Evolutionary conservation across 352 stramenopile genomes (phyloP).

Genomic region (Thraustotheca clavata): DNA sequence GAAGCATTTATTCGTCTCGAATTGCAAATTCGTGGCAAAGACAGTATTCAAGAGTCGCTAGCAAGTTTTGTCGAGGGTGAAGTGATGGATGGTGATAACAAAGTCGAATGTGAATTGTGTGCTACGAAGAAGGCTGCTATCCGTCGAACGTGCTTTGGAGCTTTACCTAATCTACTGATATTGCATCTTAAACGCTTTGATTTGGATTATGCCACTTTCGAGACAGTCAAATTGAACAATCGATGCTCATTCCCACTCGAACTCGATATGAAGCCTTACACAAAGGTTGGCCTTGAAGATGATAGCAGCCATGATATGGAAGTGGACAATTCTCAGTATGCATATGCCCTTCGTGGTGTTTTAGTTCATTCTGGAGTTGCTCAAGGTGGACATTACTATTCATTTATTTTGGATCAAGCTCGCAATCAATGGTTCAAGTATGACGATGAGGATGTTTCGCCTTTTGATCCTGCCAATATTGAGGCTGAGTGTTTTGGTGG

Average conservation of each 20-base stretch:
- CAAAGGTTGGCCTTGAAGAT: constrained; percentile 93
- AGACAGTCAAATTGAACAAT: constrained; percentile 99
- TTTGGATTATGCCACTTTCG: constrained; percentile 98
- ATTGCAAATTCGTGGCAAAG: constrained; percentile 97
- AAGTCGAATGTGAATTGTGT: constrained; percentile 96
- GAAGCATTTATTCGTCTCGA: constrained; percentile 97
- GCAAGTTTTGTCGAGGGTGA: constrained; percentile 96
- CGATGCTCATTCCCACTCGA: constrained; percentile 95
- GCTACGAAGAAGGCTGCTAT: constrained; percentile 97
- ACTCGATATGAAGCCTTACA: constrained; percentile 98
- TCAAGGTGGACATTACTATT: constrained; percentile 99
- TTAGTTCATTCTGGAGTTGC: constrained; percentile 97
- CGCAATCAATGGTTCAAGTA: constrained; percentile 98
- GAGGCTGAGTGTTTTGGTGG: constrained; percentile 98
- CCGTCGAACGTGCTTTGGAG: constrained; percentile 91
- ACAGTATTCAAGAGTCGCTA: constrained; percentile 96
- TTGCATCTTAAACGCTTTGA: constrained; percentile 99
- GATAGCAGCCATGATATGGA: constrained; percentile 36
- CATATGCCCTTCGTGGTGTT: constrained; percentile 96
- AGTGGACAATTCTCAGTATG: constrained; percentile 64
- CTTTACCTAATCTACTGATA: constrained; percentile 95
- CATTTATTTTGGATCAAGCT: constrained; percentile 83
- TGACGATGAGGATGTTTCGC: constrained; percentile 98
- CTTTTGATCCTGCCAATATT: constrained; percentile 94
- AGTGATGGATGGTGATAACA: constrained; percentile 99